Conservation (phyloP, 768 basidiomycete genomes). For the Cystobasidium ongulense region DNA sequence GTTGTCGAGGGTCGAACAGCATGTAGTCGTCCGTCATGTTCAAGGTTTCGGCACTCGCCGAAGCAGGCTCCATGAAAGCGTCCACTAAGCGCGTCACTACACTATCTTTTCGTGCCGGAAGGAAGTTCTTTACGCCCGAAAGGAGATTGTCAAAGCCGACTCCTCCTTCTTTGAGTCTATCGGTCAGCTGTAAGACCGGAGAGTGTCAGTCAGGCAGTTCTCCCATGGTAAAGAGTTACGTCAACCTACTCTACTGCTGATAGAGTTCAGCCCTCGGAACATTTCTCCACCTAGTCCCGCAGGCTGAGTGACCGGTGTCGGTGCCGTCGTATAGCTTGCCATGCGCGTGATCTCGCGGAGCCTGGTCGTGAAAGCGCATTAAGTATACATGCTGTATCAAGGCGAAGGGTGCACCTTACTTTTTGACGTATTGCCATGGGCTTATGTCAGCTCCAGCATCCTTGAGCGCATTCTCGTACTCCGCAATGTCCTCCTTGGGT, state of each 20-base stretch:
- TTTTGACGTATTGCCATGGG: constrained; percentile 84
- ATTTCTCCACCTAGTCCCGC: constrained; percentile 69
- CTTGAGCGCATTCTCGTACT: constrained; percentile 79
- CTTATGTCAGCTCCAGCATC: constrained; percentile 64
- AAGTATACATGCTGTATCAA: not conserved
- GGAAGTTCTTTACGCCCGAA: constrained; percentile 94
- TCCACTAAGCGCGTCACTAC: constrained; percentile 87
- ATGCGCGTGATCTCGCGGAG: constrained; percentile 86
- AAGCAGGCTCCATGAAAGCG: constrained; percentile 93
- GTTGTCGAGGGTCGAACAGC: constrained; percentile 81
- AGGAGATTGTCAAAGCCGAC: constrained; percentile 77
- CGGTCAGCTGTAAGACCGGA: constrained; percentile 69
- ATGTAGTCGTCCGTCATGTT: constrained; percentile 95
- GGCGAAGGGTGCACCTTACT: constrained; percentile 41
- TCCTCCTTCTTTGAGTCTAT: constrained; percentile 87
- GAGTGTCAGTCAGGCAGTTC: not conserved
- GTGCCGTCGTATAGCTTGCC: constrained; percentile 62
- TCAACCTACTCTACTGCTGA: constrained; percentile 69
- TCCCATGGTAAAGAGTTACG: not conserved
- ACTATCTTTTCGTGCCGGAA: constrained; percentile 87
- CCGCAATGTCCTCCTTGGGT: constrained; percentile 76
- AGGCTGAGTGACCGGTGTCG: constrained; percentile 45
- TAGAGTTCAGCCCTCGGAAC: constrained; percentile 83
- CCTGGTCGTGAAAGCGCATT: constrained; percentile 41
- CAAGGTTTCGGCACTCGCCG: constrained; percentile 85